Evolutionary conservation across 352 stramenopile genomes (phyloP), one percentile per base, ranked within the genome.

Genomic region (Phytophthora sojae): DNA sequence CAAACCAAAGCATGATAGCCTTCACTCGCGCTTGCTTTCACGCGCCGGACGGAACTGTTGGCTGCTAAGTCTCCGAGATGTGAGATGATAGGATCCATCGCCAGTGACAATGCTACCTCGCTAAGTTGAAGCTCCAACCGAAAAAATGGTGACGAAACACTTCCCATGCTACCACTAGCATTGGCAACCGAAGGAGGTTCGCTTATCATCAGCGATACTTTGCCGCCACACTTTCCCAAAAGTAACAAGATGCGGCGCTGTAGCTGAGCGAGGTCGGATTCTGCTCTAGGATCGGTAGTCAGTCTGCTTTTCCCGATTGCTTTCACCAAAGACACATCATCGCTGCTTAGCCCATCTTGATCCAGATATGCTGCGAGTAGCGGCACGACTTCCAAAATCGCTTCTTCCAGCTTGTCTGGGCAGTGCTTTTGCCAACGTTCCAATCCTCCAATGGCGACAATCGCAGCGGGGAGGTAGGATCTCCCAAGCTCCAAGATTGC

Each of bases 21-120:
- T 76, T 96, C 89, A 57, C 80, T 81, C 26, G 84, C 82, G 51
- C 70, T 81, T 23, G 79, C 65, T 73, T 94, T 96, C 42, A 93
- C 62, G 30, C 75, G 61, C 19, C 89, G 76, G 35, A 93, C 77
- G 2, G 86, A 91, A 37, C 79, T 88, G 1, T 80, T 25, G 49
- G 70, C 60, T 52, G 84, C 86, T 21, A 93, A 67, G 29, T 78
- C 53, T 47, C 79, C 83, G 14, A 89, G 64, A 66, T 92, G 82
- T 25, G 58, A 56, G 47, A 94, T 76, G 39, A 95, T 67, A 25
- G 59, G 71, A 47, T 77, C 71, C 42, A 95, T 64, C 3, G 86
- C 45, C 4, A 94, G 26, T 9, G 80, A 75, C 12, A 88, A 45
- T 5, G 69, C 51, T 8, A 77, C 14, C 44, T 90, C 82, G 19